Evolutionary conservation across 169 alveolate genomes (phyloP).

Genomic region (Plasmodium fragile): DNA sequence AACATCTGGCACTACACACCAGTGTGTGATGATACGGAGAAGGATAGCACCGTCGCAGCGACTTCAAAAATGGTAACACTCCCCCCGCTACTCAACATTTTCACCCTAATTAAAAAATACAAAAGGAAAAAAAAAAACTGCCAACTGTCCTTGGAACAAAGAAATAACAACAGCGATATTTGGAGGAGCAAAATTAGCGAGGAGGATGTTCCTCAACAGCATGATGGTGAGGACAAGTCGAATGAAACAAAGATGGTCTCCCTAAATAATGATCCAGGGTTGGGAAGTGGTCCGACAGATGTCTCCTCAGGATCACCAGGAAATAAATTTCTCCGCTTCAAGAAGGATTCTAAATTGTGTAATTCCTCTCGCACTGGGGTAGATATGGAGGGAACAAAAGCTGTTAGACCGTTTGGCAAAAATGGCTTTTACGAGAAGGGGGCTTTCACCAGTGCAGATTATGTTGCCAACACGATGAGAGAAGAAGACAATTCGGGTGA

Average conservation of each 20-base stretch:
- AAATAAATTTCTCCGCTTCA: not conserved
- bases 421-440: not conserved
- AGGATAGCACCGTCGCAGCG: not conserved
- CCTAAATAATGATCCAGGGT: not conserved
- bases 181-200: not conserved
- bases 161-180: not conserved
- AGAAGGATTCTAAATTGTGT: not conserved
- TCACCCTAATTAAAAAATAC: constrained; percentile 31
- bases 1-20: not conserved
- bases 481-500: not conserved
- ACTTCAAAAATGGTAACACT: not conserved
- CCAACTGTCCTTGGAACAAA: not conserved
- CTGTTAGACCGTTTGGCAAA: not conserved
- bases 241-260: not conserved
- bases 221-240: not conserved
- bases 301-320: not conserved
- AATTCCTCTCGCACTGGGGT: not conserved
- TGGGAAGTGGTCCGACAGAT: not conserved
- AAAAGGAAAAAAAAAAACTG: constrained; percentile 27
- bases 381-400: not conserved
- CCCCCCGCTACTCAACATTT: constrained; percentile 51
- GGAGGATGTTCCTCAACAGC: not conserved
- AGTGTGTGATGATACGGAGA: not conserved
- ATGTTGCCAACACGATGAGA: not conserved
- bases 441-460: not conserved